Evolutionary conservation across 2,329 filamentous ascomycete genomes (phyloP).

Genomic region (Fusarium sarcochroum): DNA sequence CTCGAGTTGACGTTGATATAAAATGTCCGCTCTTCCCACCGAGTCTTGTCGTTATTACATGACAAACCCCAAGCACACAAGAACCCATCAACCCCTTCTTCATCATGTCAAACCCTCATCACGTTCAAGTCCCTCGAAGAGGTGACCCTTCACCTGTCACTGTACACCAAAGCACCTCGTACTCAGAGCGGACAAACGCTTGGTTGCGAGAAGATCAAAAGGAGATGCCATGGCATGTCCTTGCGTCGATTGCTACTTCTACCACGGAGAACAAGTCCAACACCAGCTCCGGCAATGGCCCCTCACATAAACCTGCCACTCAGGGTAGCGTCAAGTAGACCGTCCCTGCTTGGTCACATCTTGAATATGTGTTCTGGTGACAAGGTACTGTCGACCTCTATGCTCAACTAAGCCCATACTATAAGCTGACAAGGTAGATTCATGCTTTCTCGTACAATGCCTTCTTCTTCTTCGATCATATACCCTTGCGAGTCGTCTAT

Average conservation of each 20-base stretch:
- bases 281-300: rapidly evolving
- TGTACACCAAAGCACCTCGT: background rate
- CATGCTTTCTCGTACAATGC: background rate
- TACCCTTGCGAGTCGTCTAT: rapidly evolving
- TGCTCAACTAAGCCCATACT: rapidly evolving
- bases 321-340: constrained; percentile 11
- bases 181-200: background rate
- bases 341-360: too few relatives aligned
- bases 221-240: constrained; percentile 14
- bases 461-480: rapidly evolving
- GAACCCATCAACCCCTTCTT: background rate
- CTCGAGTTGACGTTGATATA: too few relatives aligned
- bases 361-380: rapidly evolving
- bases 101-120: rapidly evolving
- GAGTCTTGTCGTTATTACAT: too few relatives aligned
- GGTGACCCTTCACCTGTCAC: rapidly evolving
- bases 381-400: rapidly evolving
- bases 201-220: constrained; percentile 17
- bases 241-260: background rate
- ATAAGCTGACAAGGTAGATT: background rate
- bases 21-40: too few relatives aligned
- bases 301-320: background rate
- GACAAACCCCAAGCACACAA: background rate
- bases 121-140: rapidly evolving
- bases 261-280: background rate